Base-by-base conservation (phyloP, 345 rosid genomes). In the Bretschneidera sinensis region DNA sequence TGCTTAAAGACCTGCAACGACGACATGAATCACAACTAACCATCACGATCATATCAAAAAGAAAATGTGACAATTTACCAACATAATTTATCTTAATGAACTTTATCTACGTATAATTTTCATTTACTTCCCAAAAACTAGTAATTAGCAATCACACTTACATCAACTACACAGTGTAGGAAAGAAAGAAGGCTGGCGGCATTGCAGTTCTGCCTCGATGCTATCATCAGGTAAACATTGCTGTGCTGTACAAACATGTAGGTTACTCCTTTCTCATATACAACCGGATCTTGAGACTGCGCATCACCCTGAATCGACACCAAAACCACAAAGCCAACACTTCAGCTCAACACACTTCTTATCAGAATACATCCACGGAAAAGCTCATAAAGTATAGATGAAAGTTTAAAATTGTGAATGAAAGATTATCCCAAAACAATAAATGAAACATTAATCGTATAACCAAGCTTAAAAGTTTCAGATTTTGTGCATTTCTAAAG, bases 241-340 rank as follows among this genome's bases (percentile, higher is more conserved):
- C 83, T 88, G 69, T 94, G 99, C 68, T 94, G 97, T 66, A 94
- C 78, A 71, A 85, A 94, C 96, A 94, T 79, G 76, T 94, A 94
- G 3, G 85, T 82, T 45, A 90, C 96, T 64, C 99, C 99, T 67
- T 88, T 86, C 54, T 90, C 99, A 47, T 86, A 86, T 53, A 88
- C 96, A 51, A 90, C 97, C n/a, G 99, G 99, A 85, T 94, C 92
- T 72, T 88, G 96, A 7, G 92, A 86, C 71, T 94, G 91, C 65
- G 92, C 89, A 85, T 94, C 99, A 48, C 96, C 97, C 99, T 94
- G 75, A 43, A 58, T 28, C n/a, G 11, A 39, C 8, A 70, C 13
- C 47, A 63, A 11, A 64, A 11, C 43, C 61, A 57, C 54, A 23
- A 55, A 60, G 47, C 54, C 24, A 33, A 58, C 34, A 59, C 16